phyloP scores from a whole-genome alignment of 768 basidiomycete genomes.

The Lactifluus rugatus region DNA sequence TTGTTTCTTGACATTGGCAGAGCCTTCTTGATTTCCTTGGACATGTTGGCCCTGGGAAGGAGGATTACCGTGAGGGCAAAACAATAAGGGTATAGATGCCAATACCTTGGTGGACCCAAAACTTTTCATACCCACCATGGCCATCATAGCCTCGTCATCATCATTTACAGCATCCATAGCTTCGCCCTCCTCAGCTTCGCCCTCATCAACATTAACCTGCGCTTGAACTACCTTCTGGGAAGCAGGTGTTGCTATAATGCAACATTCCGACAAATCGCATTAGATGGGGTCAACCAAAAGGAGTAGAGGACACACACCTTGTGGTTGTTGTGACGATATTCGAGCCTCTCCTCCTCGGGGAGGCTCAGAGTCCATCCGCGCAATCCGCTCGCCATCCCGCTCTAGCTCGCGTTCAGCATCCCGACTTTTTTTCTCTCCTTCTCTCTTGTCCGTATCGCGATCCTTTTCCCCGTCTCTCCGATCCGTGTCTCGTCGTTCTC shows the following conservation, averaged over 20 bases:
- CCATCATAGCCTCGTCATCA: slow-evolving; percentile 76
- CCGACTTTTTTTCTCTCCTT: slow-evolving; percentile 36
- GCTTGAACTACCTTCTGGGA: slow-evolving; percentile 6
- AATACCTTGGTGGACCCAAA: slow-evolving; percentile 88
- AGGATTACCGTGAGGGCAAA: not conserved
- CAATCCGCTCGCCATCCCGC: slow-evolving; percentile 31
- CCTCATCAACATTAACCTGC: slow-evolving; percentile 20
- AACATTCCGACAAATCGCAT: not conserved
- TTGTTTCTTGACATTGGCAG: slow-evolving; percentile 60
- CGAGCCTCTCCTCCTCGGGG: slow-evolving; percentile 18
- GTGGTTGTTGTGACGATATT: slow-evolving; percentile 8
- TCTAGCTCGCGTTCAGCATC: slow-evolving; percentile 31
- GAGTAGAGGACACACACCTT: not conserved
- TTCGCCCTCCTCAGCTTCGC: slow-evolving; percentile 42
- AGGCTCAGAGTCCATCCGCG: slow-evolving; percentile 23
- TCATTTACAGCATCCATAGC: slow-evolving; percentile 46
- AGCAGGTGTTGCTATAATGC: not conserved
- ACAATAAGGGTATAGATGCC: slow-evolving; percentile 4
- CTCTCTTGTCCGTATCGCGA: slow-evolving; percentile 22
- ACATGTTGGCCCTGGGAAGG: slow-evolving; percentile 61
- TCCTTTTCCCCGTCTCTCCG: slow-evolving; percentile 18
- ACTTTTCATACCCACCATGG: slow-evolving; percentile 79
- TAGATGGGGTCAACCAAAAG: not conserved
- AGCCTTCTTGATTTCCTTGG: slow-evolving; percentile 72
- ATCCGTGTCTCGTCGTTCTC: slow-evolving; percentile 20